phyloP scores from a whole-genome alignment of 108 stramenopile genomes.

The Phaeodactylum tricornutum region DNA sequence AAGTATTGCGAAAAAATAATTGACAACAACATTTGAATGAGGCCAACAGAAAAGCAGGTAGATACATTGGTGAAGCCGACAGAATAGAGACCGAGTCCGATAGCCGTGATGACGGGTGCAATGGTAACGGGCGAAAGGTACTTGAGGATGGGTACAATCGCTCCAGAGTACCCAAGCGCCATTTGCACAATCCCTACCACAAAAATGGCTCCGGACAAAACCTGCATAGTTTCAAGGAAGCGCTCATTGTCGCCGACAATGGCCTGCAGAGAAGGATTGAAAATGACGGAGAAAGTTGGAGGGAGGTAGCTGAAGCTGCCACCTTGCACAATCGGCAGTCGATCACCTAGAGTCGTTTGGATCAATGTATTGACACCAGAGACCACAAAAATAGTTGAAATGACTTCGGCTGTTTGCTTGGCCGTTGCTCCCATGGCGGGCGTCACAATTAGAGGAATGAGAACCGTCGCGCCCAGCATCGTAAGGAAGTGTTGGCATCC shows the following conservation, averaged over 20 bases:
- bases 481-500: slow-evolving; percentile 24
- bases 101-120: slow-evolving; percentile 22
- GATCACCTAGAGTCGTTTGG: slow-evolving; percentile 27
- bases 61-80: slow-evolving; percentile 18
- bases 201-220: slow-evolving; percentile 19
- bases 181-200: slow-evolving; percentile 13
- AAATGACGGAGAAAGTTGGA: slow-evolving; percentile 17
- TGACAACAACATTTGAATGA: slow-evolving; percentile 8
- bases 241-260: slow-evolving; percentile 13
- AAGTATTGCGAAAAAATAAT: slow-evolving; percentile 19
- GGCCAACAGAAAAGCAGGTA: slow-evolving; percentile 17
- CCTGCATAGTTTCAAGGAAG: slow-evolving; percentile 20
- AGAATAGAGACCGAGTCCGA: slow-evolving; percentile 20
- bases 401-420: slow-evolving; percentile 23
- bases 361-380: slow-evolving; percentile 20
- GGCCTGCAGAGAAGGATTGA: slow-evolving; percentile 14
- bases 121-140: slow-evolving; percentile 23
- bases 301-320: slow-evolving; percentile 19
- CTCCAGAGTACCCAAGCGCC: slow-evolving; percentile 18
- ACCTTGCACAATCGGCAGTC: slow-evolving; percentile 25
- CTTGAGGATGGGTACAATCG: slow-evolving; percentile 7
- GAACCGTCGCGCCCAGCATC: slow-evolving; percentile 18
- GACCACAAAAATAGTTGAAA: slow-evolving; percentile 16
- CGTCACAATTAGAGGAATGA: slow-evolving; percentile 15
- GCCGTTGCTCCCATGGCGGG: slow-evolving; percentile 23